These are phyloP conservation scores for Oleoguttula mirabilis DNA, from an alignment of 495 filamentous ascomycete genomes.

Conservation along the genomic window DNA sequence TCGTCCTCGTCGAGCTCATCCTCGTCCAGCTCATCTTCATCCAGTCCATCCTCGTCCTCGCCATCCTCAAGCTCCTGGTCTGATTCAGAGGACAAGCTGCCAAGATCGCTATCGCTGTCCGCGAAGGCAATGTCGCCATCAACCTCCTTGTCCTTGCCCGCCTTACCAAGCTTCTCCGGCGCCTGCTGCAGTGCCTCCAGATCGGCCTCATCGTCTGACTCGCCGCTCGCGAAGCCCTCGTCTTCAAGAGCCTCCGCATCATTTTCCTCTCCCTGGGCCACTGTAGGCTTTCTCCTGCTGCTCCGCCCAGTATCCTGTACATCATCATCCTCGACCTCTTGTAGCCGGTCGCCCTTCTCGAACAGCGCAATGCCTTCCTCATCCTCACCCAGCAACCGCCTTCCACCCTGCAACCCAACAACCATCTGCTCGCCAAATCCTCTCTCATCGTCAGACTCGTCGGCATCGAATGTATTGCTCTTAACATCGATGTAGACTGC, in stretches of 20 bases:
- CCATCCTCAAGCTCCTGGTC: constrained; percentile 50
- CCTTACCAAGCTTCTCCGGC: constrained; percentile 12
- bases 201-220: constrained; percentile 36
- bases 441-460: constrained; percentile 52
- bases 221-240: constrained; percentile 29
- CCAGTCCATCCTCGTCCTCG: constrained; percentile 42
- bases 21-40: no score
- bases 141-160: constrained; percentile 33
- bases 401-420: constrained; percentile 73
- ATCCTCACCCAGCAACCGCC: constrained; percentile 68
- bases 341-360: constrained; percentile 57
- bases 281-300: constrained; percentile 51
- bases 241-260: constrained; percentile 37
- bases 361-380: constrained; percentile 76
- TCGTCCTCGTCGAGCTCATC: constrained; percentile 46
- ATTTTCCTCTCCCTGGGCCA: constrained; percentile 44
- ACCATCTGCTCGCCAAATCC: constrained; percentile 90
- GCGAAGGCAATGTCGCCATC: constrained; percentile 73
- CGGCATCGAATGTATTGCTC: constrained; percentile 64
- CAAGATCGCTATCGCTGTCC: constrained; percentile 89
- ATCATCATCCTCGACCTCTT: constrained; percentile 44
- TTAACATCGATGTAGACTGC: constrained; percentile 70
- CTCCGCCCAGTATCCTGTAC: constrained; percentile 50
- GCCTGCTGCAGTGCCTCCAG: constrained; percentile 32
- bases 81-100: constrained; percentile 66